Evolutionary conservation across 768 basidiomycete genomes (phyloP), one percentile per base, ranked within the genome.

Genomic region (Hygrocybe punicea): DNA sequence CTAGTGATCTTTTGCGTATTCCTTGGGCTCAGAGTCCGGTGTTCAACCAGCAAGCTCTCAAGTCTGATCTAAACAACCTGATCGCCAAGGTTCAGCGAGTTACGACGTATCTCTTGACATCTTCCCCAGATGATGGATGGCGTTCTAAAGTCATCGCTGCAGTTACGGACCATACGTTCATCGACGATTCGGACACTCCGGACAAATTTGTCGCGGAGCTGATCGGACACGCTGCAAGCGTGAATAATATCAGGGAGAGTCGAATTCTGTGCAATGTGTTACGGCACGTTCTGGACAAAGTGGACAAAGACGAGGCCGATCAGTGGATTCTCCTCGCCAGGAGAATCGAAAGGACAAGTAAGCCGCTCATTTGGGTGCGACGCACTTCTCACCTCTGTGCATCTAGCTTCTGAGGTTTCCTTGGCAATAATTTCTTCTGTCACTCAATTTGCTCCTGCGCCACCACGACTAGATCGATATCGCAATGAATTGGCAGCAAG

Each of bases 401-500:
- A 37, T 14, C 2, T 58, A 95, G 94, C 87, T 2, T 86, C 89
- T 1, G 78, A 85, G 63, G 81, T 87, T 0, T 78, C 86, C 0
- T 77, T 91, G 62, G 81, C 85, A 1, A 81, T 97, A 54, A 69
- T 88, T 6, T 71, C 78, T 8, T 81, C 85, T 3, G 72, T 93
- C 40, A 79, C 84, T 9, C 72, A 76, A 19, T 79, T 80, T 21
- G 84, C 85, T 0, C 78, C 84, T 1, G 93, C 94, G 61, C 84
- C 84, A 7, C 81, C 80, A 0, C 82, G 82, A 17, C 78, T 96
- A 21, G 87, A 90, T 62, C 80, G 91, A 17, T 89, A 88, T 65
- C 83, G 94, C 17, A 97, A 95, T 67, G 93, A 97, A 70, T 78
- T 95, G 9, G 95, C 96, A 0, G 87, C 91, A n/a, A 79, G 78